These are phyloP conservation scores for Suillus sp. DNA, from an alignment of 768 basidiomycete species.

Conservation along the genomic window DNA sequence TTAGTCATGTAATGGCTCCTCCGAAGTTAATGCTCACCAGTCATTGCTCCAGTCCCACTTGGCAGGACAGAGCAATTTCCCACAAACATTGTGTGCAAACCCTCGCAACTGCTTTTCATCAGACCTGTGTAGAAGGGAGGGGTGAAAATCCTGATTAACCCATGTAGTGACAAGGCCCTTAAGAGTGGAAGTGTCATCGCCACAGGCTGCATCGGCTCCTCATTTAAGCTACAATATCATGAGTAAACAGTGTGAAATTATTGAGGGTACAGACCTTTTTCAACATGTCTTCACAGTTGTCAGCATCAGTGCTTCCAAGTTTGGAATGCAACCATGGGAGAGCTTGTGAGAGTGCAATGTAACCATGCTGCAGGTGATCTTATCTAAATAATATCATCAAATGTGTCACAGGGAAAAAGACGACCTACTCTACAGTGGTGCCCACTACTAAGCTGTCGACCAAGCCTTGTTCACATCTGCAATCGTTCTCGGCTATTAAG, in stretches of 20 bases:
- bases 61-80: slow-evolving; percentile 2
- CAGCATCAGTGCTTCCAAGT: neutral
- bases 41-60: neutral
- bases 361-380: neutral
- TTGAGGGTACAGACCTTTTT: neutral
- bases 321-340: neutral
- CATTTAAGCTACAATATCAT: neutral
- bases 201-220: neutral
- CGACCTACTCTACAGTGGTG: neutral
- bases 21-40: neutral
- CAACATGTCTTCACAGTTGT: neutral
- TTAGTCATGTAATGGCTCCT: neutral
- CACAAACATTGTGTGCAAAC: neutral
- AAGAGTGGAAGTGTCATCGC: neutral
- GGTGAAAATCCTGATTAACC: neutral
- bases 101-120: neutral
- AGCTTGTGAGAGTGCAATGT: neutral
- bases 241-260: neutral
- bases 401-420: neutral
- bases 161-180: neutral
- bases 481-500: neutral
- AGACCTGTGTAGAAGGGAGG: neutral
- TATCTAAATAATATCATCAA: neutral
- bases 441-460: neutral
- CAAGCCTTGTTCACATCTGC: neutral